Percentiles rank a stretch among this genome's conserved stretches.
phyloP scores from a whole-genome alignment of 768 basidiomycete genomes.

The Coprinellus micaceus region DNA sequence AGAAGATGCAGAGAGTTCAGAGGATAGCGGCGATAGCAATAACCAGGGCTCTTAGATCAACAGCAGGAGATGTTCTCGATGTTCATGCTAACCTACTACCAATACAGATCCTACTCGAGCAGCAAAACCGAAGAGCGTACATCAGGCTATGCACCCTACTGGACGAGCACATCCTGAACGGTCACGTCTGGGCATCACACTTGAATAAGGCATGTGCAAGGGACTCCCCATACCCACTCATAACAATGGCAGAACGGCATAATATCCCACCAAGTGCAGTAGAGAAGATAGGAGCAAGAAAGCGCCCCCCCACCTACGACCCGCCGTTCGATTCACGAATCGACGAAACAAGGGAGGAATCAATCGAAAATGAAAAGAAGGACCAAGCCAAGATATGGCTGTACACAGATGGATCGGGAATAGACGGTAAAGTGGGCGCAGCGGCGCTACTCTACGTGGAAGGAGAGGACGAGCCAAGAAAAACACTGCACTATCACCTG shows the following conservation, averaged over 20 bases:
- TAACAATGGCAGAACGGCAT: slow-evolving; percentile 4
- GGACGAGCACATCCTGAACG: slow-evolving; percentile 9
- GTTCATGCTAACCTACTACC: slow-evolving; percentile 16
- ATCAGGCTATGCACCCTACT: slow-evolving; percentile 15
- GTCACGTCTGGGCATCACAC: neutral
- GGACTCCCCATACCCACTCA: slow-evolving; percentile 8
- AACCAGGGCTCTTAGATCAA: slow-evolving; percentile 19
- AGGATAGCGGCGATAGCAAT: slow-evolving; percentile 17
- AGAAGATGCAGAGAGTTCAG: slow-evolving; percentile 15
- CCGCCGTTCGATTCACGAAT: slow-evolving; percentile 3
- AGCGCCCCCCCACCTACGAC: neutral
- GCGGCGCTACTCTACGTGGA: slow-evolving; percentile 13
- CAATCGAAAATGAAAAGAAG: neutral
- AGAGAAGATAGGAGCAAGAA: slow-evolving; percentile 11
- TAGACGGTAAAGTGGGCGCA: slow-evolving; percentile 19
- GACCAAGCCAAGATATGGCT: neutral
- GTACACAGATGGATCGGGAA: slow-evolving; percentile 18
- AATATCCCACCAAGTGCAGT: slow-evolving; percentile 8
- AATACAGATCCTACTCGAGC: slow-evolving; percentile 8
- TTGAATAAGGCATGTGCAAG: neutral
- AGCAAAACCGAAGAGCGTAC: slow-evolving; percentile 8
- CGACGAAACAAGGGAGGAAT: neutral
- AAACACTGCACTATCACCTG: slow-evolving; percentile 12
- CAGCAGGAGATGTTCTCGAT: slow-evolving; percentile 17
- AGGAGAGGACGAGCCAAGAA: neutral